Base-by-base conservation (phyloP, 2,329 filamentous ascomycete genomes). In the Beauveria pseudobassiana region DNA sequence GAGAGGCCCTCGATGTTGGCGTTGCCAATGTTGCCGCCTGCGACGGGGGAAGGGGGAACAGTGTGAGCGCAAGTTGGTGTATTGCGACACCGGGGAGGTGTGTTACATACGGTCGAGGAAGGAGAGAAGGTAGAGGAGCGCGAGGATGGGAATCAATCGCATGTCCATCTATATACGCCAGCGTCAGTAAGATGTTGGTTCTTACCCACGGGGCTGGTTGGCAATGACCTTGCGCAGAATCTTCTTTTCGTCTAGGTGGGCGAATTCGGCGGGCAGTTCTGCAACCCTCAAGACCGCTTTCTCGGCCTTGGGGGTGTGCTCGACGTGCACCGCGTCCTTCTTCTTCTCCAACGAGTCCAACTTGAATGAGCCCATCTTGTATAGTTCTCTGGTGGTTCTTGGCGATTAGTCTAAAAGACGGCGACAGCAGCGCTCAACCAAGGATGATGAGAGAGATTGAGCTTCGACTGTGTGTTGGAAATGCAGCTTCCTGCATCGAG, bases 121-220 rank as follows among this genome's bases (percentile, higher is more conserved):
- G 55, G 83, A 86, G 1, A 88, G 75, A 0, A 88, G 74, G 65
- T 87, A 88, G 1, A 88, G 76, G 60, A 81, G 28, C 34, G 88
- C 77, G 82, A 92, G 65, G 86, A 78, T 78, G 0, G 82, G 82
- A 30, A 79, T 77, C 30, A 80, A 68, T 3, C 73, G 75, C n/a
- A 75, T 62, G 61, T 79, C 77, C 72, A 79, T 77, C 75, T 78
- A 40, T 10, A n/a, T 3, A 10, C 16, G 26, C 26, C 24, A 28
- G 12, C 4, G 24, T 56, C 20, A 61, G 57, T n/a, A 45, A 26
- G n/a, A 43, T 7, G 5, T 24, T 34, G 12, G 48, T 18, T 7
- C 10, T 43, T 18, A 5, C 2, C 10, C 16, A 18, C 2, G 16
- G 2, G n/a, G 12, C 14, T 18, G 1, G 43, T 43, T 40, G 46